Evolutionary conservation across 805 yeast species (phyloP).

Genomic region (Tanozyma kutaoensis): DNA sequence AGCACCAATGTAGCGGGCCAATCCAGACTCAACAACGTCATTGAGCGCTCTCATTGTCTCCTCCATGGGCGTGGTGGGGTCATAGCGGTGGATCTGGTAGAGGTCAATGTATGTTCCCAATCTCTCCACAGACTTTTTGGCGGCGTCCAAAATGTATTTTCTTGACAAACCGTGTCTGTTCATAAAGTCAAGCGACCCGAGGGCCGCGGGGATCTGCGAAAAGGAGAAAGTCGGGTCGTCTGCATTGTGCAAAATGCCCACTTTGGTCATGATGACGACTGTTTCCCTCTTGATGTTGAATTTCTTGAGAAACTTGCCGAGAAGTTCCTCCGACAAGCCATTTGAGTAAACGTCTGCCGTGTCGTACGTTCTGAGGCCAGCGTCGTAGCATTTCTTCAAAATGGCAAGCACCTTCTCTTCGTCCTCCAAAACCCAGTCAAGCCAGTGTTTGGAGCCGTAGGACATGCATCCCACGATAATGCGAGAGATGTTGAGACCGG

Average conservation of each 20-base stretch:
- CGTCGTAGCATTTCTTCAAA: slow-evolving; percentile 59
- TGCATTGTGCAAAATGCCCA: too few relatives aligned
- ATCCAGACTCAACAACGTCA: slow-evolving; percentile 33
- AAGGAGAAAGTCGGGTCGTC: too few relatives aligned
- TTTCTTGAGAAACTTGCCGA: slow-evolving; percentile 41
- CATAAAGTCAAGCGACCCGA: too few relatives aligned
- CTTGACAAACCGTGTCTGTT: slow-evolving; percentile 29
- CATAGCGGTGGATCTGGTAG: slow-evolving; percentile 44
- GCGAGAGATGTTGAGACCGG: slow-evolving; percentile 37
- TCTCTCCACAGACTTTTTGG: slow-evolving; percentile 25
- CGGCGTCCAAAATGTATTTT: slow-evolving; percentile 36
- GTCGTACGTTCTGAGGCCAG: slow-evolving; percentile 34
- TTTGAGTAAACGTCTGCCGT: slow-evolving; percentile 37
- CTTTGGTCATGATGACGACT: slow-evolving; percentile 41
- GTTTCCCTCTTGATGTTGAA: slow-evolving; percentile 39
- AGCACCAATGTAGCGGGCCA: slow-evolving; percentile 47
- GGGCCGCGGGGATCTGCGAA: too few relatives aligned
- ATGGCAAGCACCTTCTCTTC: slow-evolving; percentile 12
- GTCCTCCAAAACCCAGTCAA: slow-evolving; percentile 20
- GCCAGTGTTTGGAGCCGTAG: slow-evolving; percentile 30
- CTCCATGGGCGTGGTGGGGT: slow-evolving; percentile 30
- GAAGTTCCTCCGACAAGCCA: slow-evolving; percentile 33
- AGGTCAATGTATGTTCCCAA: slow-evolving; percentile 42
- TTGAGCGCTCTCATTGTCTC: slow-evolving; percentile 48
- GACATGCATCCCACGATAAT: slow-evolving; percentile 45